A percentile compares a stretch with the other conserved stretches of the same genome.
Evolutionary conservation across 768 basidiomycete genomes (phyloP).

Genomic region (Pulveroboletus ravenelii): DNA sequence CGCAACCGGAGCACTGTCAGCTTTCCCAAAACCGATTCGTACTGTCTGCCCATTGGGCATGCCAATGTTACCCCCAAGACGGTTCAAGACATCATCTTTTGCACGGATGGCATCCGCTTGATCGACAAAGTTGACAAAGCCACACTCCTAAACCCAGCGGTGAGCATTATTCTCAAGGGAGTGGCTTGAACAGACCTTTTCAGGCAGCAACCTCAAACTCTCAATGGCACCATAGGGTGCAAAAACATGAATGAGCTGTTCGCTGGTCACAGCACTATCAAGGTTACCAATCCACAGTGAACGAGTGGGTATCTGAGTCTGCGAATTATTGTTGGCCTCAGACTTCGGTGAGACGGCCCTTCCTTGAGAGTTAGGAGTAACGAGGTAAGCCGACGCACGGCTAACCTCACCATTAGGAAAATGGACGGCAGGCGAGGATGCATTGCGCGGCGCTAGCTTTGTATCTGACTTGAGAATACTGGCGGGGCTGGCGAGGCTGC

Average conservation of each 20-base stretch:
- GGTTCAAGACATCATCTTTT: slow-evolving; percentile 95
- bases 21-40: slow-evolving; percentile 97
- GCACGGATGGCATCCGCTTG: slow-evolving; percentile 94
- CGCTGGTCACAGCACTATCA: slow-evolving; percentile 89
- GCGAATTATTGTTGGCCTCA: slow-evolving; percentile 57
- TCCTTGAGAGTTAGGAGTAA: slow-evolving; percentile 62
- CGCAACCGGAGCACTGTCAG: slow-evolving; percentile 91
- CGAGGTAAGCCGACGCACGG: slow-evolving; percentile 61
- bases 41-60: slow-evolving; percentile 96
- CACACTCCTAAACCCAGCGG: slow-evolving; percentile 72
- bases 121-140: slow-evolving; percentile 98
- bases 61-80: slow-evolving; percentile 89
- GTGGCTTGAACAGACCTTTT: slow-evolving; percentile 62
- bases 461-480: slow-evolving; percentile 56
- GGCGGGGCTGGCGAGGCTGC: slow-evolving; percentile 30
- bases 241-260: slow-evolving; percentile 93
- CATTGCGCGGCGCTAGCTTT: slow-evolving; percentile 46
- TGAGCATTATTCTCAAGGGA: slow-evolving; percentile 14
- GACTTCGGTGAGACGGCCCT: slow-evolving; percentile 82
- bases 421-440: slow-evolving; percentile 51
- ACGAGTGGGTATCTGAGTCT: slow-evolving; percentile 89
- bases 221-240: slow-evolving; percentile 97
- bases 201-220: slow-evolving; percentile 87
- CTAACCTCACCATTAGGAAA: slow-evolving; percentile 63
- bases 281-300: slow-evolving; percentile 98